Conservation (phyloP, 306 rosid species). For the Albizia julibrissin region DNA sequence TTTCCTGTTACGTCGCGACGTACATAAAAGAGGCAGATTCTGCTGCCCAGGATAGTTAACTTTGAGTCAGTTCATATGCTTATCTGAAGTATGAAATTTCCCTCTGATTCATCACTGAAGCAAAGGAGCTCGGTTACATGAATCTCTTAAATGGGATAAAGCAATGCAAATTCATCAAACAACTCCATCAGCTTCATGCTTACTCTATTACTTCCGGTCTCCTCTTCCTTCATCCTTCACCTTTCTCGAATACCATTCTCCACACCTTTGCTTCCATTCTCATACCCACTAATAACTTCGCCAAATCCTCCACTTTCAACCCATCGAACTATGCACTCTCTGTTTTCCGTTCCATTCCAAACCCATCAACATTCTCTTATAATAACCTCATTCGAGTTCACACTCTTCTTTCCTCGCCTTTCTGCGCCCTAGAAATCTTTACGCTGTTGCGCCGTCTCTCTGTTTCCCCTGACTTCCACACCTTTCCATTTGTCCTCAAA, state of each 20-base stretch:
- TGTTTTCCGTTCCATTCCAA: slow-evolving; percentile 54
- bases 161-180: slow-evolving; percentile 52
- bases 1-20: background rate
- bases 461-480: slow-evolving; percentile 68
- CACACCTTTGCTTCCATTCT: slow-evolving; percentile 41
- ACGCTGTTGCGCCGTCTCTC: slow-evolving; percentile 53
- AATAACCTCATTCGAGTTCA: slow-evolving; percentile 72
- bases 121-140: background rate
- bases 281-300: background rate
- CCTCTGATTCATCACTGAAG: background rate
- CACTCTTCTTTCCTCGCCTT: slow-evolving; percentile 58
- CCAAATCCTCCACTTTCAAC: background rate
- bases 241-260: slow-evolving; percentile 44
- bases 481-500: slow-evolving; percentile 69
- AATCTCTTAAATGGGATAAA: slow-evolving; percentile 24
- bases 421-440: slow-evolving; percentile 52
- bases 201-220: slow-evolving; percentile 46
- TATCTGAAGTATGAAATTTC: too few relatives aligned
- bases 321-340: slow-evolving; percentile 48
- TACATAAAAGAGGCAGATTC: background rate
- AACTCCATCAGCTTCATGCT: slow-evolving; percentile 61
- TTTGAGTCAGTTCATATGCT: background rate
- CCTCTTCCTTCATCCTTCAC: slow-evolving; percentile 23
- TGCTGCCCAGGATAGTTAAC: background rate
- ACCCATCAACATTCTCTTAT: slow-evolving; percentile 65